Evolutionary conservation across 1,139 yeast genomes (phyloP).

Genomic region (Sugiyamaella pinicola): DNA sequence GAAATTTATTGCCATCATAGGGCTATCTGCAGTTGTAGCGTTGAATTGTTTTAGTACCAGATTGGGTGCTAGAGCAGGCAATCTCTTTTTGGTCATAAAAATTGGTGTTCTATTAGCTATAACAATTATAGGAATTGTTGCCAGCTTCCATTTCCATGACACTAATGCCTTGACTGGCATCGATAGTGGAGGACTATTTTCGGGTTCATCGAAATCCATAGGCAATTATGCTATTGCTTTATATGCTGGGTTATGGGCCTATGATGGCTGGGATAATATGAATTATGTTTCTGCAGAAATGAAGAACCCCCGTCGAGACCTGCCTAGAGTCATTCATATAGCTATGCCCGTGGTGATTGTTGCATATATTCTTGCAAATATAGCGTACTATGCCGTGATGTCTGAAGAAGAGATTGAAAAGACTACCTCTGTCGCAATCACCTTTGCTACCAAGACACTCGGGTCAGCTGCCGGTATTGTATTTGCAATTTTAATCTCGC

Average conservation of each 20-base stretch:
- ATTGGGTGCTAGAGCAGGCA: slow-evolving; percentile 44
- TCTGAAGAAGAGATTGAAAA: slow-evolving; percentile 39
- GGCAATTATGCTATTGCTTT: slow-evolving; percentile 46
- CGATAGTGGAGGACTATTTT: slow-evolving; percentile 32
- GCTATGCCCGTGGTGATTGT: slow-evolving; percentile 47
- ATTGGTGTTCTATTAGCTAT: slow-evolving; percentile 40
- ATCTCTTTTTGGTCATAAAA: slow-evolving; percentile 43
- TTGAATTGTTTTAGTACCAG: slow-evolving; percentile 41
- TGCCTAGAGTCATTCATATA: slow-evolving; percentile 46
- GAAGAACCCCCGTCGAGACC: slow-evolving; percentile 43
- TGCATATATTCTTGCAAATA: slow-evolving; percentile 44
- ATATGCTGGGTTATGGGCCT: slow-evolving; percentile 50
- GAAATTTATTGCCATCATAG: slow-evolving; percentile 41
- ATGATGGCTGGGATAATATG: slow-evolving; percentile 51
- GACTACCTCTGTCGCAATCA: slow-evolving; percentile 45
- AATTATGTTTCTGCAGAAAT: slow-evolving; percentile 48
- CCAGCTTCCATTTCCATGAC: slow-evolving; percentile 31
- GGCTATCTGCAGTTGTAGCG: slow-evolving; percentile 36
- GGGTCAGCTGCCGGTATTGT: slow-evolving; percentile 40
- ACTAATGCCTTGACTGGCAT: slow-evolving; percentile 33
- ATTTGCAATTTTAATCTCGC: slow-evolving; percentile 43
- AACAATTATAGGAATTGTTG: slow-evolving; percentile 41
- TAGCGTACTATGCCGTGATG: slow-evolving; percentile 45
- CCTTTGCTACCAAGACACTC: slow-evolving; percentile 41
- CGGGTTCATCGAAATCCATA: slow-evolving; percentile 38